Conservation (phyloP, 495 filamentous ascomycete genomes). For the Corynascus novoguineensis region DNA sequence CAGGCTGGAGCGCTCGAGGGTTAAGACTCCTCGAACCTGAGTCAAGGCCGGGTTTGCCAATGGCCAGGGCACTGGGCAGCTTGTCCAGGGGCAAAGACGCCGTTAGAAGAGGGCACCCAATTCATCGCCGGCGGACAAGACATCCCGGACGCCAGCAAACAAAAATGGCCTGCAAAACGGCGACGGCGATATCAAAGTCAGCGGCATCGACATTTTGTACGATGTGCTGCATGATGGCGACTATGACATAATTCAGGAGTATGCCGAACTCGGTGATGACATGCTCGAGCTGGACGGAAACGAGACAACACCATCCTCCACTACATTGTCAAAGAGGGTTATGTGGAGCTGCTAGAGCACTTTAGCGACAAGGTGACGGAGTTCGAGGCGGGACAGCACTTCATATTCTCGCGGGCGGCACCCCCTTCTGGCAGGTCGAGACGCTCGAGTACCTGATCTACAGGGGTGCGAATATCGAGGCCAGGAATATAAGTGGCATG, state of each 20-base stretch:
- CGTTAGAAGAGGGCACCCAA: not conserved
- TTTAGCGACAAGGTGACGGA: constrained; percentile 2
- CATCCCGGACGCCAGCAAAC: not conserved
- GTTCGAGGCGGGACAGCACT: constrained; percentile 13
- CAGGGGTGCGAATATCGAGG: constrained; percentile 20
- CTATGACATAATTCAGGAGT: constrained; percentile 10
- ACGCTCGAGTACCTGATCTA: constrained; percentile 15
- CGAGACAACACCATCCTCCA: not conserved
- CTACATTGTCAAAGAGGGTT: not conserved
- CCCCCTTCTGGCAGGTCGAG: constrained; percentile 15
- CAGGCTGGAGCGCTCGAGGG: not conserved
- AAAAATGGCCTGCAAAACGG: no score
- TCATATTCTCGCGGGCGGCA: constrained; percentile 12
- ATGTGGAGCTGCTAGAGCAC: not conserved
- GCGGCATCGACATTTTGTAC: not conserved
- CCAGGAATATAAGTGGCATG: constrained; percentile 18
- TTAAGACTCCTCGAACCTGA: not conserved
- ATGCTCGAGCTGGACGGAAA: not conserved
- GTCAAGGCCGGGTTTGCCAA: no score
- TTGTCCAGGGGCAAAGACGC: not conserved
- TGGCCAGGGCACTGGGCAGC: constrained; percentile 11
- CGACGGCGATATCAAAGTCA: no score
- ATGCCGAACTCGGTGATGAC: constrained; percentile 6
- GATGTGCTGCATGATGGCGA: constrained; percentile 5
- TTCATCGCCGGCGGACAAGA: constrained; percentile 5